Conservation (phyloP, 2,329 filamentous ascomycete genomes). For the Leptographium lundbergii region DNA sequence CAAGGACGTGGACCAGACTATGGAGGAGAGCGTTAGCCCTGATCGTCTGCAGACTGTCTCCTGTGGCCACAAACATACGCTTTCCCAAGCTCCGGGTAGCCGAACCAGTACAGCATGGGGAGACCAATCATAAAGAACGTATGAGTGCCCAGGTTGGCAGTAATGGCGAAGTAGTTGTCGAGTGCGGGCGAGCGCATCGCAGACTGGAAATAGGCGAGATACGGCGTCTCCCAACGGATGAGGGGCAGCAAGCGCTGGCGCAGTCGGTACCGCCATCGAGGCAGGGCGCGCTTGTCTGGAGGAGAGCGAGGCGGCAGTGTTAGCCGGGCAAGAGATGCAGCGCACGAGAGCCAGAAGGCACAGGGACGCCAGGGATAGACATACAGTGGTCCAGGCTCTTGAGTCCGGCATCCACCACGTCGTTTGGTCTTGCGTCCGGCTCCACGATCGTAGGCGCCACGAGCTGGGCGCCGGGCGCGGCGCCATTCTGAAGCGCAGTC, state of each 20-base stretch:
- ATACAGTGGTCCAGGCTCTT: constrained; percentile 68
- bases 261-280: constrained; percentile 75
- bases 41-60: background rate
- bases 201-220: constrained; percentile 77
- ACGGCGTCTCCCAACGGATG: constrained; percentile 88
- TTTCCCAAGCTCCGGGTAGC: constrained; percentile 71
- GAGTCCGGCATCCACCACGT: constrained; percentile 51
- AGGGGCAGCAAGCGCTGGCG: constrained; percentile 75
- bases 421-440: background rate
- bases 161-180: constrained; percentile 94
- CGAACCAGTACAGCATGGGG: constrained; percentile 94
- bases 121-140: constrained; percentile 97
- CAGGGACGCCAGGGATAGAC: constrained; percentile 14
- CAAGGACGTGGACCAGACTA: constrained; percentile 62
- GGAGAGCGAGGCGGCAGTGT: background rate
- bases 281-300: constrained; percentile 69
- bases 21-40: background rate
- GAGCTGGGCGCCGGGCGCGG: background rate
- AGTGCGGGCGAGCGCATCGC: constrained; percentile 68
- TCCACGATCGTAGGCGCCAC: background rate
- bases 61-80: constrained; percentile 45
- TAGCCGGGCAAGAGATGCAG: constrained; percentile 1
- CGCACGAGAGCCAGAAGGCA: background rate
- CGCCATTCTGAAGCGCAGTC: background rate
- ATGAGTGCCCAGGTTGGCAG: constrained; percentile 91